Conservation (phyloP, 345 rosid genomes). For the Sonneratia alba region DNA sequence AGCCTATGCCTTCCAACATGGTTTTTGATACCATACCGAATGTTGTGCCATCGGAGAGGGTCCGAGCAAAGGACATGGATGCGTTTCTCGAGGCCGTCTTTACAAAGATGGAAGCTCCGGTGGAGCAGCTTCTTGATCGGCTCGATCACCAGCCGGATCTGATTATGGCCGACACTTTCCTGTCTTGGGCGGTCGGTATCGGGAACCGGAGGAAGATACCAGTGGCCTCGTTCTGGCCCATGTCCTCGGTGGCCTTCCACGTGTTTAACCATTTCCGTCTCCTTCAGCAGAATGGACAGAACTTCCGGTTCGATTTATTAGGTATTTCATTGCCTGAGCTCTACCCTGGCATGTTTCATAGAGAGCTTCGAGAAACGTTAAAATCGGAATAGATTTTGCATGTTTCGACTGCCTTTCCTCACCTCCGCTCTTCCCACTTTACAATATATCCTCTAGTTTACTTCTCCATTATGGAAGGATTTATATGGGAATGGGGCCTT, state of each 20-base stretch:
- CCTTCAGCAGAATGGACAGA: background rate
- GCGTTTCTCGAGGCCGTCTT: slow-evolving; percentile 28
- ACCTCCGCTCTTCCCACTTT: no score
- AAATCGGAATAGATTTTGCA: no score
- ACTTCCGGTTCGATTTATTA: background rate
- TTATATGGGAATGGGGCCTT: no score
- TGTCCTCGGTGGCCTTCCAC: background rate
- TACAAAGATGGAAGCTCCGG: slow-evolving; percentile 35
- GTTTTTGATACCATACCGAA: slow-evolving; percentile 31
- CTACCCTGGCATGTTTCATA: background rate
- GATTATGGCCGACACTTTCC: slow-evolving; percentile 12
- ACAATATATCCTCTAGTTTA: no score
- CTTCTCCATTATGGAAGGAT: no score
- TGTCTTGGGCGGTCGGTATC: slow-evolving; percentile 11
- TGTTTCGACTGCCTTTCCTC: no score
- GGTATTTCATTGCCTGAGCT: background rate
- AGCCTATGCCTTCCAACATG: slow-evolving; percentile 29
- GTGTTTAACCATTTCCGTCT: background rate
- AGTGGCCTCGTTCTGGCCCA: slow-evolving; percentile 20
- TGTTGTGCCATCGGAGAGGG: slow-evolving; percentile 35
- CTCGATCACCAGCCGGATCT: slow-evolving; percentile 22
- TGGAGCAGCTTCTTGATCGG: slow-evolving; percentile 31
- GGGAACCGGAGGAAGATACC: slow-evolving; percentile 22
- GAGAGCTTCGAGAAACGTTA: background rate
- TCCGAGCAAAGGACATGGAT: slow-evolving; percentile 18